Evolutionary conservation across 2,329 filamentous ascomycete genomes (phyloP), one percentile per base, ranked within the genome.

Genomic region (Cordyceps militaris): DNA sequence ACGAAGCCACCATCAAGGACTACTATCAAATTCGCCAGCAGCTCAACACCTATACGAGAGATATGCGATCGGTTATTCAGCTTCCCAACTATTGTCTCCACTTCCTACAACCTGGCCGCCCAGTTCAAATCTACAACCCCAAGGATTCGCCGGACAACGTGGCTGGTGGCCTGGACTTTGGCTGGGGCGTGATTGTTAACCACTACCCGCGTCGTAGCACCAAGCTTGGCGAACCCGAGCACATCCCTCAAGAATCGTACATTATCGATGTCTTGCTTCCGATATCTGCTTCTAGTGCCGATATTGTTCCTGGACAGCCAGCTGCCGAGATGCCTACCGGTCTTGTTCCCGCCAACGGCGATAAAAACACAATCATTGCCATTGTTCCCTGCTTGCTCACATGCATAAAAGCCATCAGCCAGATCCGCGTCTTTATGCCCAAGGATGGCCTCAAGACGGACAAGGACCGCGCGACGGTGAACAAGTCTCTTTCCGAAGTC

Each of bases 11-110:
- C 0, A 88, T 99, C 70, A 91, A 92, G 69, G 93, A 97, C 61
- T 99, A 99, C 73, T 96, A 96, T 71, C 88, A 91, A 52, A 77
- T 97, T 46, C 84, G 93, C 59, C 86, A 95, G 67, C 89, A 95
- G 64, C 80, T 99, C 32, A 86, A 89, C 60, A 81, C 79, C 4
- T 96, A 94, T 69, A 88, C 87, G 16, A 88, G 89, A 64, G 92
- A 99, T 62, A 95, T 97, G 86, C 85, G 90, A 19, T 80, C 86
- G 50, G 91, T 97, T 42, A 94, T 97, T 63, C 95, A 91, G 66
- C 91, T 96, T 66, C 94, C 94, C 0, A 88, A 87, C 63, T 88
- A 97, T 73, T 91, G 88, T 65, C 71, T 93, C 36, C 85, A 88
- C 49, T 99, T 91, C 70, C 76, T 99, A 68, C 89, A 96, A 66